phyloP scores from a whole-genome alignment of 148 eudicot species.

The Amaranthus cruentus region DNA sequence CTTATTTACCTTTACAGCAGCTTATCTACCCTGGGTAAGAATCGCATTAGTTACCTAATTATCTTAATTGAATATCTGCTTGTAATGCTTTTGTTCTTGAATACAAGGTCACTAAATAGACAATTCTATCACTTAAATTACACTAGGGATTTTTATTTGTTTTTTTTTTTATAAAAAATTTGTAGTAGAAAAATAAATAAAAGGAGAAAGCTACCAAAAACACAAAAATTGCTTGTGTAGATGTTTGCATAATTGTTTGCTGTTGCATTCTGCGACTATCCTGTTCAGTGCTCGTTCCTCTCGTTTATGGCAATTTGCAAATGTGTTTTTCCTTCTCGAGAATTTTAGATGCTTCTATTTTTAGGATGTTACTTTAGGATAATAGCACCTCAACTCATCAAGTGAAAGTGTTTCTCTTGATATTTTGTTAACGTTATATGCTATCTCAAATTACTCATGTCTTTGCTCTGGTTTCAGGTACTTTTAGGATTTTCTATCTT shows the following conservation, averaged over 20 bases:
- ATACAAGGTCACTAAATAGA: background rate
- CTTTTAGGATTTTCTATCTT: slow-evolving; percentile 91
- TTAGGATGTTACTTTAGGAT: background rate
- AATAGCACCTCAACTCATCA: background rate
- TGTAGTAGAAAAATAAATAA: no score
- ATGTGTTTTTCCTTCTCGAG: background rate
- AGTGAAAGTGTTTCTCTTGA: background rate
- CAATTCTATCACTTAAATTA: no score
- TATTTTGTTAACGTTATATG: background rate
- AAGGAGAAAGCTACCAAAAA: background rate
- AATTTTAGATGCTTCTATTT: background rate
- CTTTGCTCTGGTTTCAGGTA: slow-evolving; percentile 44
- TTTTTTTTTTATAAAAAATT: no score
- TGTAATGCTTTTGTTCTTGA: background rate
- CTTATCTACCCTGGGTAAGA: slow-evolving; percentile 96
- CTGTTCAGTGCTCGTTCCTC: background rate
- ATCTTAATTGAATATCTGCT: background rate
- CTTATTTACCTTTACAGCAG: slow-evolving; percentile 93
- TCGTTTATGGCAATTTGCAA: background rate
- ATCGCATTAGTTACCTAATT: background rate
- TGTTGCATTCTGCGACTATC: background rate
- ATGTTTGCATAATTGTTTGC: background rate
- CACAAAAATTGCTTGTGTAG: background rate
- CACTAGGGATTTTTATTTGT: no score
- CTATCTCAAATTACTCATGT: slow-evolving; percentile 1